Evolutionary conservation across 2,329 filamentous ascomycete genomes (phyloP).

Genomic region (Penicillium sp.): DNA sequence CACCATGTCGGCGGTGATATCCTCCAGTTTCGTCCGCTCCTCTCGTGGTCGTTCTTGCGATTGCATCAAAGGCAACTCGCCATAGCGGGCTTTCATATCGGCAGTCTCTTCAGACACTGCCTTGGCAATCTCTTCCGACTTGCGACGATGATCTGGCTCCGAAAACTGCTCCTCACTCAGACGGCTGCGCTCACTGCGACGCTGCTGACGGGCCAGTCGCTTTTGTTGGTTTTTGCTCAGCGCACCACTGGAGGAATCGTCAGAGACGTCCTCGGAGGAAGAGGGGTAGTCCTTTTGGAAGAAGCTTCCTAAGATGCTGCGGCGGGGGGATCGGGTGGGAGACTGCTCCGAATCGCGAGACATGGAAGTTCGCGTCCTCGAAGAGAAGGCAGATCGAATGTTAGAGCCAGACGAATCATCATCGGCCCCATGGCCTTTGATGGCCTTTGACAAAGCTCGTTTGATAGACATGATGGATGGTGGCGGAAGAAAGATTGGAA

Average conservation of each 20-base stretch:
- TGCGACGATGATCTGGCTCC: conserved; percentile 40
- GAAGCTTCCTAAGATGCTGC: conserved; percentile 42
- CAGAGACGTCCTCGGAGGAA: conserved; percentile 44
- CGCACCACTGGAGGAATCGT: conserved; percentile 35
- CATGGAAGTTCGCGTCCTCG: conserved; percentile 15
- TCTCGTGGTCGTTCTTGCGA: conserved; percentile 53
- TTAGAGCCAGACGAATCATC: conserved; percentile 24
- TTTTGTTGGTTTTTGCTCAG: conserved; percentile 49
- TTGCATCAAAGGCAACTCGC: conserved; percentile 57
- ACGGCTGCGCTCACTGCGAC: conserved; percentile 39
- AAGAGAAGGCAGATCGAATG: conserved; percentile 20
- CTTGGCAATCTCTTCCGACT: conserved; percentile 45
- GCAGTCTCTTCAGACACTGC: conserved; percentile 55
- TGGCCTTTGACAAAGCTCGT: conserved; percentile 44
- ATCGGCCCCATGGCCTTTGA: conserved; percentile 27
- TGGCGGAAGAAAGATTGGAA: not conserved
- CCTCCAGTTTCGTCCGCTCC: conserved; percentile 49
- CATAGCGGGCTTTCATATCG: conserved; percentile 60
- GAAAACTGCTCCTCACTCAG: conserved; percentile 45
- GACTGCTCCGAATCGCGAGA: conserved; percentile 14
- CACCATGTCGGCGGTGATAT: conserved; percentile 52
- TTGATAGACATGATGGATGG: conserved; percentile 48
- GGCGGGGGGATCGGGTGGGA: conserved; percentile 33
- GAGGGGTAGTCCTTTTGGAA: conserved; percentile 43
- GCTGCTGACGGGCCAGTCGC: conserved; percentile 41